Percentiles rank a stretch among this genome's conserved stretches.
Conservation (phyloP, 1,284 basidiomycete species). For the Malassezia furfur region DNA sequence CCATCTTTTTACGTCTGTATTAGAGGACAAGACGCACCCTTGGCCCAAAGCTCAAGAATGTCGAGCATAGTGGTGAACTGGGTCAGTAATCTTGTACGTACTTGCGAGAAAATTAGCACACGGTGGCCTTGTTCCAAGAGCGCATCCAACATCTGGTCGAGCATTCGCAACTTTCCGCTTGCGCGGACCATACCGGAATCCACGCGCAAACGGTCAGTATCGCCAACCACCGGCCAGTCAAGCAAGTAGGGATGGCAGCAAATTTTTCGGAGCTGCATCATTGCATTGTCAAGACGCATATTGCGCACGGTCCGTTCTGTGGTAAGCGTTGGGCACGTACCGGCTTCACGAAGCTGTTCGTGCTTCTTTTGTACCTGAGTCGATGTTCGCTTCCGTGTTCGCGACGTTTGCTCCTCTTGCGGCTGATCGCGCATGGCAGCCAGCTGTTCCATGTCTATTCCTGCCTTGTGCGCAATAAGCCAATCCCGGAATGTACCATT, state of each 20-base stretch:
- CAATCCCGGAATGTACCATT: conserved; percentile 30
- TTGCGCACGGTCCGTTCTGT: conserved; percentile 34
- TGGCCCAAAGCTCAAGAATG: conserved; percentile 59
- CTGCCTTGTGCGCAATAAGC: conserved; percentile 37
- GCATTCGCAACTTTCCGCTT: conserved; percentile 92
- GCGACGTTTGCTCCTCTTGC: background rate
- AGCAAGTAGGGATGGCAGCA: conserved; percentile 90
- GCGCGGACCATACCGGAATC: conserved; percentile 66
- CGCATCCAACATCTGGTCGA: conserved; percentile 75
- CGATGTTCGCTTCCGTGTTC: background rate
- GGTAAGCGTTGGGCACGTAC: background rate
- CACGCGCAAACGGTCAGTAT: conserved; percentile 51
- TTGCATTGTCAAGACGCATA: conserved; percentile 79
- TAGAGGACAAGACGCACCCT: background rate
- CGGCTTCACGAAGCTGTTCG: background rate
- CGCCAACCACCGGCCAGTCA: conserved; percentile 69
- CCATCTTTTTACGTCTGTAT: conserved; percentile 60
- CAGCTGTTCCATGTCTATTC: conserved; percentile 7
- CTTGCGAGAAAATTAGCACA: conserved; percentile 84
- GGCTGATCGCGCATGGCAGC: conserved; percentile 8
- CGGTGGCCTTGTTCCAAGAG: conserved; percentile 77
- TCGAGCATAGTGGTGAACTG: conserved; percentile 81
- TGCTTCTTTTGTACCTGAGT: background rate
- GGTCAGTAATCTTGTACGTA: background rate
- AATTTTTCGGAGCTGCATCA: conserved; percentile 70